Conservation (phyloP, 148 eudicot species). For the Hydrangea macrophylla region DNA sequence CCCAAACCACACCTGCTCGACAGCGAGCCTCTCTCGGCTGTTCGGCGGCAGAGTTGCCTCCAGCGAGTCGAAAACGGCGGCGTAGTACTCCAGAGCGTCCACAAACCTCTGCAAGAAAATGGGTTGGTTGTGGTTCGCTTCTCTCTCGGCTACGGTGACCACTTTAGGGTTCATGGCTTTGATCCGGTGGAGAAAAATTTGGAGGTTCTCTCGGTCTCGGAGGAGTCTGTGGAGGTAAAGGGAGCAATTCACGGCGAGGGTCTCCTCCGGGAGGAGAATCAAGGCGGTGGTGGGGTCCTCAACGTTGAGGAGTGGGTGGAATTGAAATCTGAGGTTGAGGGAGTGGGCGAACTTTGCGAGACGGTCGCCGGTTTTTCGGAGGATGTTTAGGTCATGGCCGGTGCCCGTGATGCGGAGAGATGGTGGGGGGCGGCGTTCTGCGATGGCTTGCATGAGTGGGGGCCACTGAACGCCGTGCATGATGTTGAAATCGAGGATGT, state of each 20-base stretch:
- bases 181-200: constrained; percentile 44
- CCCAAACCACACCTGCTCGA: constrained; percentile 76
- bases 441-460: constrained; percentile 70
- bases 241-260: constrained; percentile 69
- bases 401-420: constrained; percentile 65
- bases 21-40: constrained; percentile 62
- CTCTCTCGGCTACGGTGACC: constrained; percentile 67
- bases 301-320: constrained; percentile 33
- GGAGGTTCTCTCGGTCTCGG: constrained; percentile 35
- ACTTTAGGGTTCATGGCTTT: constrained; percentile 64
- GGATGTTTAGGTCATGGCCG: constrained; percentile 38
- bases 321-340: constrained; percentile 58
- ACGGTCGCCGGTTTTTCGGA: constrained; percentile 68
- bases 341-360: constrained; percentile 64
- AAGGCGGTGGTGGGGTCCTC: constrained; percentile 28
- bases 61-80: constrained; percentile 65
- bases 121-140: constrained; percentile 67
- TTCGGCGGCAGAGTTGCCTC: constrained; percentile 87
- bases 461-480: constrained; percentile 98
- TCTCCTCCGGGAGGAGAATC: constrained; percentile 43
- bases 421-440: constrained; percentile 51
- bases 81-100: constrained; percentile 65
- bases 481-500: constrained; percentile 78
- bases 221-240: constrained; percentile 69
- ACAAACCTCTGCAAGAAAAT: constrained; percentile 30